Evolutionary conservation across 2,329 filamentous ascomycete genomes (phyloP), one percentile per base, ranked within the genome.

Genomic region (Orbilia javanica): DNA sequence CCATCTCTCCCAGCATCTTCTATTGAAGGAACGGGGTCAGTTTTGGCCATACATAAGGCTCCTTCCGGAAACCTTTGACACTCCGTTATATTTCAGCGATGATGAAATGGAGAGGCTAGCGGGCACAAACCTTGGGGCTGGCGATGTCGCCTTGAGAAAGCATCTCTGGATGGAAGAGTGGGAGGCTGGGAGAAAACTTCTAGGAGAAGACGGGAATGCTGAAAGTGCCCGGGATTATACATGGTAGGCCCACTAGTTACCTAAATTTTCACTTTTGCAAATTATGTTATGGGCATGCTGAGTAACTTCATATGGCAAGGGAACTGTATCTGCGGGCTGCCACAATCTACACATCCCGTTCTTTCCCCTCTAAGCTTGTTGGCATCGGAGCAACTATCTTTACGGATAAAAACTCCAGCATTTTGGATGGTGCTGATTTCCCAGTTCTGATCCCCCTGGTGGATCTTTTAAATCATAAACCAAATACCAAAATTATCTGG

Each of bases 301-400:
- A 46, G 29, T 10, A 46, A 53, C 10, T 13, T 11, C 25, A 15
- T 10, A 4, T 57, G 36, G 15, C 0, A 82, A 88, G 86, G 85
- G 82, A 86, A 46, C 83, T 85, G 13, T 87, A 85, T 79, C 81
- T 84, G 46, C 88, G 87, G 86, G 86, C 87, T n/a, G 84, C 86
- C 15, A 87, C 86, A 4, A 85, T 88, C 22, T 86, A 86, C 80
- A 86, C 86, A 3, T 88, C 87, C 3, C 85, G 87, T 34, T 85
- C 86, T 15, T 88, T 88, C 80, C 85, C 86, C 15, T 87, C 86
- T 22, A 80, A 80, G n/a, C 53, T 82, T 8, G 67, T 80, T 20
- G 50, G 76, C 1, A 55, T 66, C 39, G 18, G 10, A 10, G 46
- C 80, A 74, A 7, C 64, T 73, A 1, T 70, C 81, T 29, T 7